A percentile compares a stretch with the other conserved stretches of the same genome.
Evolutionary conservation across 2,329 filamentous ascomycete species (phyloP).

Genomic region (Periconia sp.): DNA sequence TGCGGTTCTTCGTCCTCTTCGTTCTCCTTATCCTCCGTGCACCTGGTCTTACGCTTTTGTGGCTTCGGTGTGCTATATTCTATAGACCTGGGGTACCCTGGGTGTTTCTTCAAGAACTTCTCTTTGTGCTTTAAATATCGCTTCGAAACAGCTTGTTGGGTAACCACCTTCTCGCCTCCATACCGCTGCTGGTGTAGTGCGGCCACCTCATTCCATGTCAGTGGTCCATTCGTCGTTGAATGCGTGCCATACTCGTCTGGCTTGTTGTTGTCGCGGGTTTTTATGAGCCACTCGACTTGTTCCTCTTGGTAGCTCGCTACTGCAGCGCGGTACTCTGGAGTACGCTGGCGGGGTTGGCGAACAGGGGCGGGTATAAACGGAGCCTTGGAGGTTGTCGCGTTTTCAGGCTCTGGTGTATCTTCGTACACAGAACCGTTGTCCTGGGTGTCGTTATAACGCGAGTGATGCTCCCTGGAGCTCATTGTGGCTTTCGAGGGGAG

Average conservation of each 20-base stretch:
- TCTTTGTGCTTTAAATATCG: not conserved
- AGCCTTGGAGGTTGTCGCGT: too few relatives aligned
- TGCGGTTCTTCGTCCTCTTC: too few relatives aligned
- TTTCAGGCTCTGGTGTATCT: too few relatives aligned
- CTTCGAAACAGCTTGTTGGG: not conserved
- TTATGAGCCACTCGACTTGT: conserved; percentile 16
- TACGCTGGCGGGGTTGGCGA: not conserved
- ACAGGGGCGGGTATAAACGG: not conserved
- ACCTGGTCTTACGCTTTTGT: not conserved
- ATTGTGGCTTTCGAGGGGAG: too few relatives aligned
- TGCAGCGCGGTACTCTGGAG: not conserved
- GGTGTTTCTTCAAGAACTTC: not conserved
- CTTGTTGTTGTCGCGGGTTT: conserved; percentile 13
- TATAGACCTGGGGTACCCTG: not conserved
- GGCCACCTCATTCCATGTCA: not conserved
- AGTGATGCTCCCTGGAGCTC: too few relatives aligned
- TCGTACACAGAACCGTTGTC: too few relatives aligned
- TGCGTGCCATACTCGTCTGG: conserved; percentile 8
- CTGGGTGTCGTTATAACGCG: too few relatives aligned
- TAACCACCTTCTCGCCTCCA: not conserved
- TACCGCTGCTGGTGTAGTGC: not conserved
- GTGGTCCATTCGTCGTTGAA: not conserved
- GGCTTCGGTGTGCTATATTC: not conserved
- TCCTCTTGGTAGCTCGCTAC: not conserved
- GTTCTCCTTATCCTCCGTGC: not conserved